Evolutionary conservation across 2,329 filamentous ascomycete genomes (phyloP).

Genomic region (Truncatella angustata): DNA sequence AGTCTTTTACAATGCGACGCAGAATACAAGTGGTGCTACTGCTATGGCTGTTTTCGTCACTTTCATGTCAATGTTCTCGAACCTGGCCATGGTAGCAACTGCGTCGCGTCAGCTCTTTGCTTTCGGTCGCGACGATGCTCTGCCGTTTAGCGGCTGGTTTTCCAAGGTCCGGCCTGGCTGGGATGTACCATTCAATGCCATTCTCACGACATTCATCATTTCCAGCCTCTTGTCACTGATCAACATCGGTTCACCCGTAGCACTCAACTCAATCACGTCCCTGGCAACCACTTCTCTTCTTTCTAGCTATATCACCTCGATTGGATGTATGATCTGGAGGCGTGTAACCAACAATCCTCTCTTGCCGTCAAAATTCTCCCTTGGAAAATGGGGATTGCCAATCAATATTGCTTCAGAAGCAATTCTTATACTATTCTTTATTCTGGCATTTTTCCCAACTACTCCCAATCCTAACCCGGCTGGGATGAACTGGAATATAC

Average conservation of each 20-base stretch:
- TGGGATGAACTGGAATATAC: constrained; percentile 13
- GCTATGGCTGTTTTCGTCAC: background rate
- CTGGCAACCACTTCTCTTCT: constrained; percentile 30
- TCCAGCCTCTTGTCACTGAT: constrained; percentile 31
- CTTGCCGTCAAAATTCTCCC: constrained; percentile 18
- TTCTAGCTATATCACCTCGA: constrained; percentile 31
- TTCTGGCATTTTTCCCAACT: constrained; percentile 15
- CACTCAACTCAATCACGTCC: constrained; percentile 34
- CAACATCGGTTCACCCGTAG: constrained; percentile 30
- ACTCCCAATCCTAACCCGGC: constrained; percentile 9
- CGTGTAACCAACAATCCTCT: constrained; percentile 31
- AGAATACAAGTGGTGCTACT: background rate
- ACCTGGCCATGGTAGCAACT: background rate
- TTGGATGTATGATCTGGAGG: constrained; percentile 31
- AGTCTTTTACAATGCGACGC: constrained; percentile 22
- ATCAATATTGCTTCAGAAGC: constrained; percentile 32
- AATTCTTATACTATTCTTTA: constrained; percentile 33
- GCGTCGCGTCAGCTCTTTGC: background rate
- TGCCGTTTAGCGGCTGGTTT: background rate
- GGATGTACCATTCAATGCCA: constrained; percentile 31
- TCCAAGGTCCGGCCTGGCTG: background rate
- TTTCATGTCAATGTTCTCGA: background rate
- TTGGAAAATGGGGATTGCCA: background rate
- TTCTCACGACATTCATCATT: constrained; percentile 24
- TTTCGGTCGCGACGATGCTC: background rate